Percentiles rank a stretch among this genome's conserved stretches.
Evolutionary conservation across 2,329 filamentous ascomycete species (phyloP).

Genomic region (Cephalotrichum gorgonifer): DNA sequence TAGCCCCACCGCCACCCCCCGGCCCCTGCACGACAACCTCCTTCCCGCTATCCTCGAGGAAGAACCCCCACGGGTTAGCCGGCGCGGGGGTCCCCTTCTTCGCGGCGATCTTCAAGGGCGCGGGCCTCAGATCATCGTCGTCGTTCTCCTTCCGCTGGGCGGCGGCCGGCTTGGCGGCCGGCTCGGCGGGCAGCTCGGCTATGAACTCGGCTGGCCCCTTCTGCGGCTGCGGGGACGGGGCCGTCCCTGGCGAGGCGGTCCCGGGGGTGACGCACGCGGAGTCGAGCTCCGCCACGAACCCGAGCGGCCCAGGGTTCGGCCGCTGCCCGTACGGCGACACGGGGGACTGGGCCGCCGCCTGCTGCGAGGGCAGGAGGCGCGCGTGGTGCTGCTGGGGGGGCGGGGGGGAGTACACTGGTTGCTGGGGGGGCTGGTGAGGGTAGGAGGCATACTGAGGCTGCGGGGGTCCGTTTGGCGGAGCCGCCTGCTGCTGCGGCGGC

Average conservation of each 20-base stretch:
- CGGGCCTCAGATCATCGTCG: background rate
- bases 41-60: constrained; percentile 8
- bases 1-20: background rate
- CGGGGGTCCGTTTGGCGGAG: background rate
- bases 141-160: background rate
- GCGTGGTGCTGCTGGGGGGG: background rate
- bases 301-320: background rate
- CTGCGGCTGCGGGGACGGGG: background rate
- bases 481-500: background rate
- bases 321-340: background rate
- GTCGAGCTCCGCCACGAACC: constrained; percentile 7
- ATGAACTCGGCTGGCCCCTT: background rate
- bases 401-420: background rate
- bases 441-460: background rate
- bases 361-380: background rate
- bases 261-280: background rate
- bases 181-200: constrained; percentile 1
- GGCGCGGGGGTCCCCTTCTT: background rate
- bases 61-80: constrained; percentile 11
- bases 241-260: background rate
- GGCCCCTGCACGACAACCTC: no score
- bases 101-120: background rate
- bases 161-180: background rate
- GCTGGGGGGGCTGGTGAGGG: constrained; percentile 1
- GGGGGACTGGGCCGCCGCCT: background rate